A percentile compares a stretch with the other conserved stretches of the same genome.
These are phyloP conservation scores for Acrocalymma vagum DNA, from an alignment of 2,329 filamentous ascomycete genomes.

Conservation along the genomic window DNA sequence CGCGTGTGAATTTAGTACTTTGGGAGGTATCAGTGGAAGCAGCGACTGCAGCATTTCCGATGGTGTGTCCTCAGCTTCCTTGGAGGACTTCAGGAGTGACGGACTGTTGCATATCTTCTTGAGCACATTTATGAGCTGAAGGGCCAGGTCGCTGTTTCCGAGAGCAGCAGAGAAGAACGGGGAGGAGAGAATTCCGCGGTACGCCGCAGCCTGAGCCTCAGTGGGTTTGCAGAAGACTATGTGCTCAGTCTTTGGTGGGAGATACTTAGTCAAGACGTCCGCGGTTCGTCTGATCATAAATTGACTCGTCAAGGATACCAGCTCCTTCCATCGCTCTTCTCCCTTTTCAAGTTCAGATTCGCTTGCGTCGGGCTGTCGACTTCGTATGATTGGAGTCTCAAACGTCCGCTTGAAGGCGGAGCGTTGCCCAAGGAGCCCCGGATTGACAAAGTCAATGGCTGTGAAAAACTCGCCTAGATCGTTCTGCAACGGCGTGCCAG, in stretches of 20 bases:
- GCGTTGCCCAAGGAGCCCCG: constrained; percentile 69
- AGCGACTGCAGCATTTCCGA: constrained; percentile 54
- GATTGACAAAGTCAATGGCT: constrained; percentile 75
- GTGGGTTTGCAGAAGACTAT: constrained; percentile 73
- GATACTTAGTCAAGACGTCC: constrained; percentile 71
- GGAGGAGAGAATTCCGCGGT: constrained; percentile 71
- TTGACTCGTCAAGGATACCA: constrained; percentile 66
- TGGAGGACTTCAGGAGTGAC: constrained; percentile 64
- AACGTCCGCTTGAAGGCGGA: constrained; percentile 71
- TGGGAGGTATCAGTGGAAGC: constrained; percentile 63
- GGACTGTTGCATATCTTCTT: constrained; percentile 81
- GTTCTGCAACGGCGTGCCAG: constrained; percentile 74
- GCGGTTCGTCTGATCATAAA: constrained; percentile 74
- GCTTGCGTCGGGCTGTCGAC: constrained; percentile 70
- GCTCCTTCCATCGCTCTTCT: constrained; percentile 67
- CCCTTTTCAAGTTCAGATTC: constrained; percentile 70
- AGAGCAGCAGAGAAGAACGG: constrained; percentile 69
- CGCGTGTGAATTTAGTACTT: constrained; percentile 64
- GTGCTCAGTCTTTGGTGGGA: constrained; percentile 73
- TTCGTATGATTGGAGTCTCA: constrained; percentile 70
- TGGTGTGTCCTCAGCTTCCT: constrained; percentile 56
- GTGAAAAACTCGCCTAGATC: constrained; percentile 73
- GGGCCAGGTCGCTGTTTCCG: constrained; percentile 67
- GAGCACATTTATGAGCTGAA: constrained; percentile 75
- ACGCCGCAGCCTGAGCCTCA: constrained; percentile 65